Conservation (phyloP, 2,329 filamentous ascomycete species). For the Cercospora janseana region DNA sequence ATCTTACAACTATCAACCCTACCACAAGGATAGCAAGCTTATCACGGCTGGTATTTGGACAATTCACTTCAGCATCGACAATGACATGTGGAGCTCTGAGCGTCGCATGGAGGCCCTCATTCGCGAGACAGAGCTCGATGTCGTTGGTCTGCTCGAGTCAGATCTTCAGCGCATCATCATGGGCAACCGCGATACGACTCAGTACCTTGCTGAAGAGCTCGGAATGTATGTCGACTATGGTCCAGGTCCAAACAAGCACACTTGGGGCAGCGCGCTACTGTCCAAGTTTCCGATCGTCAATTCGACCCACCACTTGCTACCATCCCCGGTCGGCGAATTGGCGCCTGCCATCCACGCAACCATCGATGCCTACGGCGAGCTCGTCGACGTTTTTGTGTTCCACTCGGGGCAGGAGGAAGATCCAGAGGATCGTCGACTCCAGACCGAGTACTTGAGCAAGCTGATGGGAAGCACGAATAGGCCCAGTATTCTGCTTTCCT, state of each 20-base stretch:
- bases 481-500: constrained; percentile 81
- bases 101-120: constrained; percentile 72
- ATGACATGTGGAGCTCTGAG: constrained; percentile 98
- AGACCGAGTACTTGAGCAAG: constrained; percentile 79
- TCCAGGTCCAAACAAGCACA: constrained; percentile 97
- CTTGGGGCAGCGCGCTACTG: constrained; percentile 88
- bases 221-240: constrained; percentile 99
- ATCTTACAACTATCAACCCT: constrained; percentile 83
- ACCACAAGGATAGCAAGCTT: constrained; percentile 82
- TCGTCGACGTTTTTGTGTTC: constrained; percentile 95
- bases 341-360: constrained; percentile 97
- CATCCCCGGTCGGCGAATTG: constrained; percentile 88
- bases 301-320: constrained; percentile 91
- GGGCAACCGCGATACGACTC: constrained; percentile 95
- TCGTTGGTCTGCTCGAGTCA: constrained; percentile 89
- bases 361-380: constrained; percentile 82
- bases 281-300: constrained; percentile 98
- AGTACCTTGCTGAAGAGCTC: constrained; percentile 90
- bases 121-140: constrained; percentile 90
- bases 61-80: constrained; percentile 95
- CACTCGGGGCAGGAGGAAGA: constrained; percentile 98
- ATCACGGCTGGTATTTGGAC: constrained; percentile 98
- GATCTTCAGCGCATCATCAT: constrained; percentile 98
- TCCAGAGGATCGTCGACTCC: constrained; percentile 81
- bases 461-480: constrained; percentile 81